Base-by-base conservation (phyloP, 1,284 basidiomycete species). In the Wallemia hederae region DNA sequence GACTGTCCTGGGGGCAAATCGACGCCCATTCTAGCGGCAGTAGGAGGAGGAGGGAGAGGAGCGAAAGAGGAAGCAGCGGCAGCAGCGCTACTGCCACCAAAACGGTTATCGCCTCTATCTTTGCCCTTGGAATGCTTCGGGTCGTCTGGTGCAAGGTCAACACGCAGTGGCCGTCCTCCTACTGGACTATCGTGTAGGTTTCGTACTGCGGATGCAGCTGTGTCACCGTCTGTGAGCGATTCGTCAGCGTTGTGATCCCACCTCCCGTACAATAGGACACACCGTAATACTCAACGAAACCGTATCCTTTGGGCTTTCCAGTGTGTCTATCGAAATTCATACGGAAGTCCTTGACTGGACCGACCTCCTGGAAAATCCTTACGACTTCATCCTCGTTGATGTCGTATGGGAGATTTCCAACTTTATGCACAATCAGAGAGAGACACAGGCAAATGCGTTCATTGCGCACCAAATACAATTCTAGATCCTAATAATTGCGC, bases 271-370 rank as follows among this genome's bases (percentile, higher is more conserved):
- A 19, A 25, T 7, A 56, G 65, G 75, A 63, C 79, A 71, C 76
- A 90, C 88, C 88, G 67, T 85, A 82, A 70, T 89, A 96, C 77
- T 94, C 89, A 74, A 90, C 91, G 70, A 96, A 96, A 15, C 91
- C 92, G 69, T 94, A 98, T 17, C 94, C 92, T 72, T 87, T 89
- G 59, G 90, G 86, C 70, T 92, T 89, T 61, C 91, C 90, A 22
- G 90, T 94, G 62, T 89, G 85, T 66, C 87, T 77, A 74, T 98
- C 92, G 72, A 90, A 96, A 60, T 97, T 91, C 64, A 94, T 79
- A 62, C 72, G 71, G 59, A 73, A 72, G 49, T 70, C 70, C 39
- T 67, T 65, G 29, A 75, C 74, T 9, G 74, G 74, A 15, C 74
- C 74, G 24, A 70, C 74, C 57, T 73, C 73, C 31, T 69, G 65